Conservation (phyloP, 257 asterid species). For the Cruciata laevipes region DNA sequence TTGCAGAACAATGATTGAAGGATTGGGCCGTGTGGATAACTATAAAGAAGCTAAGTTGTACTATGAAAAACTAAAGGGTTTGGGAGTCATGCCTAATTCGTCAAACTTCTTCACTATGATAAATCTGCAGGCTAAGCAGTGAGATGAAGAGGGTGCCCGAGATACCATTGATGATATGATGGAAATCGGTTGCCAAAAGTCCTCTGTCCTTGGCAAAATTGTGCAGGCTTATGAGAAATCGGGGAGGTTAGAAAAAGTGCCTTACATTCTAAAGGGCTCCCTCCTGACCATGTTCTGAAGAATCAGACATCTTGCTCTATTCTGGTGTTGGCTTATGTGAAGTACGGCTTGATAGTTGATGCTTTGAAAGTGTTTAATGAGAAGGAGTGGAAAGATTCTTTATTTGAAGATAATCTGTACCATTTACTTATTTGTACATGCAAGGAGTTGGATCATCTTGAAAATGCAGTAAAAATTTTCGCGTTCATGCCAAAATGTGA, state of each 20-base stretch:
- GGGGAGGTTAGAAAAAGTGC: conserved; percentile 40
- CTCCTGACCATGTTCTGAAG: conserved; percentile 44
- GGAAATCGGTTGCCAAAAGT: conserved; percentile 54
- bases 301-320: conserved; percentile 62
- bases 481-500: conserved; percentile 49
- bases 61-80: conserved; percentile 47
- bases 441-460: conserved; percentile 62
- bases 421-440: conserved; percentile 81
- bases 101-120: conserved; percentile 73
- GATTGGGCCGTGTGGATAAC: conserved; percentile 76
- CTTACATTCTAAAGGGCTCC: conserved; percentile 45
- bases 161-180: conserved; percentile 60
- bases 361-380: conserved; percentile 52
- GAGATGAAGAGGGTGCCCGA: conserved; percentile 50
- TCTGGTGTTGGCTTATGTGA: conserved; percentile 64
- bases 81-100: conserved; percentile 63
- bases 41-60: conserved; percentile 41
- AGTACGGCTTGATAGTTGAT: conserved; percentile 47
- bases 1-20: conserved; percentile 81
- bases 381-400: conserved; percentile 66
- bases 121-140: conserved; percentile 67
- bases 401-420: conserved; percentile 72
- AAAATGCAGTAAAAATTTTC: conserved; percentile 55
- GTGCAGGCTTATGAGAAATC: conserved; percentile 73
- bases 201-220: conserved; percentile 65